A percentile compares a stretch with the other conserved stretches of the same genome.
Evolutionary conservation across 768 basidiomycete genomes (phyloP).

Genomic region (Trametes meyenii): DNA sequence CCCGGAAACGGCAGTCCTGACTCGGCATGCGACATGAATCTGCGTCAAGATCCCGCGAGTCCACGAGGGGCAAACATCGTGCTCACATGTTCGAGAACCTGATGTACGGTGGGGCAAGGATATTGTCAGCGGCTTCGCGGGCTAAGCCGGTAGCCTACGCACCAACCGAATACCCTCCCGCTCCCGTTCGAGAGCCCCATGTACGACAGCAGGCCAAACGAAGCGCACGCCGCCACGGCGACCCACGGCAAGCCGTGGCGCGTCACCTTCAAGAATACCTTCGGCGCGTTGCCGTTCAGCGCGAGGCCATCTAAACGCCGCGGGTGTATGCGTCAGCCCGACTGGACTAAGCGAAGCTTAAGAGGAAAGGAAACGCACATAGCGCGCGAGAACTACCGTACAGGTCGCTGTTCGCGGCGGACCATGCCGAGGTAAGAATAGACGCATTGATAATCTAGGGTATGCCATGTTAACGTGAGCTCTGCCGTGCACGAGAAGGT

Average conservation of each 20-base stretch:
- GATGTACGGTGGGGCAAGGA: neutral
- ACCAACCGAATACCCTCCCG: slow-evolving; percentile 47
- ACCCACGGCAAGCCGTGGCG: slow-evolving; percentile 49
- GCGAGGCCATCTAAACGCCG: slow-evolving; percentile 54
- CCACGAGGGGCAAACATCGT: neutral
- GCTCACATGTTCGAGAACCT: slow-evolving; percentile 31
- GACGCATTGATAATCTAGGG: slow-evolving; percentile 35
- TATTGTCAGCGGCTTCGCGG: neutral
- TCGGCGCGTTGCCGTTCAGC: slow-evolving; percentile 54
- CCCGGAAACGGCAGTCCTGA: slow-evolving; percentile 43
- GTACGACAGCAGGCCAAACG: slow-evolving; percentile 44
- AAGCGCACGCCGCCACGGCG: slow-evolving; percentile 34
- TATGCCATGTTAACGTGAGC: neutral
- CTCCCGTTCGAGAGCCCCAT: slow-evolving; percentile 42
- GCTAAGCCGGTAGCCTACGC: slow-evolving; percentile 17
- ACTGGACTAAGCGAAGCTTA: neutral
- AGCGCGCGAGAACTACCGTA: slow-evolving; percentile 44
- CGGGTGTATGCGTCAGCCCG: neutral
- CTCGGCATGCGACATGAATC: slow-evolving; percentile 4
- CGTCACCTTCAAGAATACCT: slow-evolving; percentile 46
- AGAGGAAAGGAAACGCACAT: slow-evolving; percentile 30
- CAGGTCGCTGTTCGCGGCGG: slow-evolving; percentile 43
- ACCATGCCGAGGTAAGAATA: slow-evolving; percentile 42
- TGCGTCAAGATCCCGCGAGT: too few species aligned
- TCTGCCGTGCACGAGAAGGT: neutral